phyloP scores from a whole-genome alignment of 1,139 yeast genomes.

The Hyphopichia pseudoburtonii region DNA sequence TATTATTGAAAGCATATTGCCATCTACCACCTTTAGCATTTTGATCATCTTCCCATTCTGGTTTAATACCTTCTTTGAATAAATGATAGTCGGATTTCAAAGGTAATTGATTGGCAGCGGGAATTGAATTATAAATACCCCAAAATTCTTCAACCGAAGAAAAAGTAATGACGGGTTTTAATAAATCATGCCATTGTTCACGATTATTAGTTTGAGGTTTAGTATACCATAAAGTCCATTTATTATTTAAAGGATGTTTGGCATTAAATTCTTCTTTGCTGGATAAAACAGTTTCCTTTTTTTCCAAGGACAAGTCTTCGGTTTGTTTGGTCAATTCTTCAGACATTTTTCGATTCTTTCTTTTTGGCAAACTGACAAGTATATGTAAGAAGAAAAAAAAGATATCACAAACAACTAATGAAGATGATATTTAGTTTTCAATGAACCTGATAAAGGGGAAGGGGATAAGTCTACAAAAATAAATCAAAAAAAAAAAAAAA shows the following conservation, averaged over 20 bases:
- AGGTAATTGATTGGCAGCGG: slow-evolving; percentile 90
- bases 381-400: no score
- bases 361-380: no score
- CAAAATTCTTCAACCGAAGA: slow-evolving; percentile 96
- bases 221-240: slow-evolving; percentile 98
- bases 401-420: no score
- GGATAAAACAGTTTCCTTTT: slow-evolving; percentile 59
- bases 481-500: no score
- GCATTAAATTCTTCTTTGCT: slow-evolving; percentile 70
- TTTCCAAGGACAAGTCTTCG: slow-evolving; percentile 52
- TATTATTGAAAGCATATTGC: slow-evolving; percentile 70
- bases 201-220: slow-evolving; percentile 79
- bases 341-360: slow-evolving; percentile 42
- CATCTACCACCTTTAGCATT: slow-evolving; percentile 95
- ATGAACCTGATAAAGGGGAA: no score
- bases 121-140: slow-evolving; percentile 96
- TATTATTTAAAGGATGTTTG: slow-evolving; percentile 87
- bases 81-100: slow-evolving; percentile 92
- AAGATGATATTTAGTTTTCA: no score
- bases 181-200: slow-evolving; percentile 91
- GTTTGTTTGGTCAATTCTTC: slow-evolving; percentile 58
- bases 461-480: no score
- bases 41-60: slow-evolving; percentile 96
- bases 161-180: slow-evolving; percentile 91
- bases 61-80: slow-evolving; percentile 91